Base-by-base conservation (phyloP, 768 basidiomycete genomes). In the Jaapia argillacea region DNA sequence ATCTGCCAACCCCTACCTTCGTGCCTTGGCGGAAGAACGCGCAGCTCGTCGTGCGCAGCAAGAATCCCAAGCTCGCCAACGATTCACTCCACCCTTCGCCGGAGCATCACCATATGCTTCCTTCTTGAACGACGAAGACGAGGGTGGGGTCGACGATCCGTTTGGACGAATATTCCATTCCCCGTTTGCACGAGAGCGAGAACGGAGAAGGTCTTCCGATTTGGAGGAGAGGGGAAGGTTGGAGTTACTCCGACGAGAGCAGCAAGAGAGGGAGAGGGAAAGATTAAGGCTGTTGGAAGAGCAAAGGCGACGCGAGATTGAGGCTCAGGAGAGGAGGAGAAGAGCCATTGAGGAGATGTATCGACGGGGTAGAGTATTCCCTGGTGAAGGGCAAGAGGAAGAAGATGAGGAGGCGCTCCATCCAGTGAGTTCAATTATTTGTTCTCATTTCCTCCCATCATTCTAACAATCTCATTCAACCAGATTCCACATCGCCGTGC, bases 21-120 rank as follows among this genome's bases (percentile, higher is more conserved):
- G 51, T 21, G 55, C 55, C 6, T 48, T 58, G 18, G 55, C 57
- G 13, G 55, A 58, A 20, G 57, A 58, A 40, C 55, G 50, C n/a
- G 55, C 57, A 13, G 57, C 57, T 4, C 55, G 52, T 24, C 57
- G 55, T 31, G 51, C 54, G 1, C 54, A 58, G 43, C 54, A 55
- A 41, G 55, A 56, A 28, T 55, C 57, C n/a, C 54, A 55, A 23
- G 55, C 57, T 16, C 53, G 57, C 43, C 41, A 36, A 25, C 49
- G 51, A 6, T 51, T 52, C 10, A 21, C 12, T 7, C 10, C 28
- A 16, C 16, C 10, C 24, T 46, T 53, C 20, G 52, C 51, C 20
- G 54, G 48, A 46, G 47, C 42, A 13, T 41, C 48, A 3, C 53
- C 52, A 2, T 48, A 53, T 46, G 51, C 26, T 47, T 54, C 57